phyloP scores from a whole-genome alignment of 2,329 filamentous ascomycete species.

The Xylaria sp. region DNA sequence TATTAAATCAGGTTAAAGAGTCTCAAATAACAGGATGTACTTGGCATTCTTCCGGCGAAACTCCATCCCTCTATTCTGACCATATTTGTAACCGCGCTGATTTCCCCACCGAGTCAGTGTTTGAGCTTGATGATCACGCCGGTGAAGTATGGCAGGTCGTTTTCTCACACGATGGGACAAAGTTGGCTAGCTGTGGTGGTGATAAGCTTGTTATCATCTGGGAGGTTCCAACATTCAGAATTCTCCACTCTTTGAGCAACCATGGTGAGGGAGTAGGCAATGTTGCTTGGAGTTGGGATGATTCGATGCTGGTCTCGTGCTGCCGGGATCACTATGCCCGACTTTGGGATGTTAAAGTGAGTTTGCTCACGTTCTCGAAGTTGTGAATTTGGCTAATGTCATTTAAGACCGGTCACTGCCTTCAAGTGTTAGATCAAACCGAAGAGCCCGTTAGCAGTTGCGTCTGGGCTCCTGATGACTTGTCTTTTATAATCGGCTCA shows the following conservation, averaged over 20 bases:
- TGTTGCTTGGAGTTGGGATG: conserved; percentile 91
- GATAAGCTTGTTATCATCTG: conserved; percentile 84
- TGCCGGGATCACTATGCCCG: conserved; percentile 77
- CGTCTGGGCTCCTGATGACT: conserved; percentile 85
- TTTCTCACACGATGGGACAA: conserved; percentile 88
- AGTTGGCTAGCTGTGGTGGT: conserved; percentile 83
- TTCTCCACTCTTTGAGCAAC: conserved; percentile 70
- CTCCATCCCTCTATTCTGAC: conserved; percentile 89
- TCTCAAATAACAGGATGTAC: conserved; percentile 84
- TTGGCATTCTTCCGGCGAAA: conserved; percentile 83
- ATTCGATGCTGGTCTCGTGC: conserved; percentile 86
- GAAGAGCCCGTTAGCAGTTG: conserved; percentile 88
- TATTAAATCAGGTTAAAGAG: conserved; percentile 86
- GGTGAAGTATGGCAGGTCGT: conserved; percentile 93
- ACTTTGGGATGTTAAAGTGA: conserved; percentile 78
- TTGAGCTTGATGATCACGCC: conserved; percentile 76
- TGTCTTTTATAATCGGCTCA: conserved; percentile 81
- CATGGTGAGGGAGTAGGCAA: conserved; percentile 80
- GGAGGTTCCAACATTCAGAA: conserved; percentile 76
- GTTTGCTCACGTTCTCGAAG: conserved; percentile 44
- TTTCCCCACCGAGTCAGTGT: conserved; percentile 78
- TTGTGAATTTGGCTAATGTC: conserved; percentile 34
- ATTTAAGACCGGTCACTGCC: conserved; percentile 68
- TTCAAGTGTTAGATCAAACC: conserved; percentile 75
- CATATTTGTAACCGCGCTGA: conserved; percentile 83